Percentiles rank a stretch among this genome's conserved stretches.
Evolutionary conservation across 2,329 filamentous ascomycete species (phyloP).

Genomic region (Nothopassalora personata): DNA sequence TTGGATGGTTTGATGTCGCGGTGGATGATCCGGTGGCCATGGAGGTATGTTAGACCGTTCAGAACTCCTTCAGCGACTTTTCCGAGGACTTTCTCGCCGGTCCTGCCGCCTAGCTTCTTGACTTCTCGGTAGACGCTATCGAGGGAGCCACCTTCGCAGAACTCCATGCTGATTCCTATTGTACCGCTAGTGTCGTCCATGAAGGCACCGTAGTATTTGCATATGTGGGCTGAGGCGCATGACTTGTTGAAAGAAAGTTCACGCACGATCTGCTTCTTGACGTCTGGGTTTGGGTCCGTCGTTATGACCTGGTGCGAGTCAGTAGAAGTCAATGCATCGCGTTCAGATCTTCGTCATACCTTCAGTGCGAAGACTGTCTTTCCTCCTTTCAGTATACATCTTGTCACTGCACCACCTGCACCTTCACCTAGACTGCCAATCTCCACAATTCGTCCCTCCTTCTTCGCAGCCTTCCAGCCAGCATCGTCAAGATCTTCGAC

Average conservation of each 20-base stretch:
- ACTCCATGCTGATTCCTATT: slow-evolving; percentile 98
- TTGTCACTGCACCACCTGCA: slow-evolving; percentile 90
- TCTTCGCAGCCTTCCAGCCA: slow-evolving; percentile 87
- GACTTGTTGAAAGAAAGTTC: slow-evolving; percentile 98
- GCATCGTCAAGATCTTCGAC: slow-evolving; percentile 94
- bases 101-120: slow-evolving; percentile 87
- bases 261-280: slow-evolving; percentile 96
- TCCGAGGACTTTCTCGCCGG: slow-evolving; percentile 92
- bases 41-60: slow-evolving; percentile 88
- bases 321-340: background rate
- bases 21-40: slow-evolving; percentile 95
- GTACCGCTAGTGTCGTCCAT: slow-evolving; percentile 93
- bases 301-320: slow-evolving; percentile 73
- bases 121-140: slow-evolving; percentile 98
- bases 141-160: slow-evolving; percentile 91
- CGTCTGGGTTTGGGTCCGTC: slow-evolving; percentile 93
- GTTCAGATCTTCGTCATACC: slow-evolving; percentile 50
- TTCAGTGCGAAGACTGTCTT: slow-evolving; percentile 96
- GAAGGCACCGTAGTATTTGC: slow-evolving; percentile 94
- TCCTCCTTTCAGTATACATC: slow-evolving; percentile 80
- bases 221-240: slow-evolving; percentile 93
- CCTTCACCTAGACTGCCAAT: slow-evolving; percentile 88
- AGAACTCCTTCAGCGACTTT: slow-evolving; percentile 95
- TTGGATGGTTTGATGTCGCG: slow-evolving; percentile 98
- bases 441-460: slow-evolving; percentile 81